Evolutionary conservation across 2,329 filamentous ascomycete species (phyloP), one percentile per base, ranked within the genome.

Genomic region (Aspergillus aculeatinus): DNA sequence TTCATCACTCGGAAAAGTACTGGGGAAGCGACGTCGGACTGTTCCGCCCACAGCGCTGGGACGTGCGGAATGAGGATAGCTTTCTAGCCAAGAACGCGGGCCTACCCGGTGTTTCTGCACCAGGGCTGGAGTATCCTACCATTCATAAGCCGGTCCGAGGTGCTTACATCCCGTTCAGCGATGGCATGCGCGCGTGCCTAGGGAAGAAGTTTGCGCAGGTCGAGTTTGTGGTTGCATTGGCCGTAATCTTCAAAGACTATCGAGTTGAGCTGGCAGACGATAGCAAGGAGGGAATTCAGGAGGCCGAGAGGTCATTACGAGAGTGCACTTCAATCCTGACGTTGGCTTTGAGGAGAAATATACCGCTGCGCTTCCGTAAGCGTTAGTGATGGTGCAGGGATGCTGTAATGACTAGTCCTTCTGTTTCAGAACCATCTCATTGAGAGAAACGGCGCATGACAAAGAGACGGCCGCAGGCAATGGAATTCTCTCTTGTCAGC

Each of bases 141-240:
- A 57, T 71, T 10, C 63, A 69, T 29, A 65, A 60, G 10, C 70
- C 69, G 0, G 53, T 61, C 2, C 58, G 65, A 7, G 66, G 67
- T 2, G 62, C 68, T 3, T 71, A 60, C n/a, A 55, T 68, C 5
- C 55, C 65, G 1, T 71, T 70, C 47, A 69, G 66, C 39, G 68
- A 69, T 21, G 68, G 68, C 1, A 35, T 57, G 5, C 61, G 64
- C 3, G 63, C 55, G 9, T 71, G 68, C 47, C 19, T 70, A 12
- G 69, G 68, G 5, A 68, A 64, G 59, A 68, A 63, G 31, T 71
- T 71, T 25, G 60, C 69, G 2, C 68, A 70, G 54, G 68, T 68
- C 7, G 68, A 71, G 50, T 65, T 70, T 31, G 64, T 69, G 9
- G 65, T 58, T 3, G 50, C 58, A 2, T 14, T 68, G 27, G 48